Conservation (phyloP, 768 basidiomycete genomes). For the Hortiboletus campestris region DNA sequence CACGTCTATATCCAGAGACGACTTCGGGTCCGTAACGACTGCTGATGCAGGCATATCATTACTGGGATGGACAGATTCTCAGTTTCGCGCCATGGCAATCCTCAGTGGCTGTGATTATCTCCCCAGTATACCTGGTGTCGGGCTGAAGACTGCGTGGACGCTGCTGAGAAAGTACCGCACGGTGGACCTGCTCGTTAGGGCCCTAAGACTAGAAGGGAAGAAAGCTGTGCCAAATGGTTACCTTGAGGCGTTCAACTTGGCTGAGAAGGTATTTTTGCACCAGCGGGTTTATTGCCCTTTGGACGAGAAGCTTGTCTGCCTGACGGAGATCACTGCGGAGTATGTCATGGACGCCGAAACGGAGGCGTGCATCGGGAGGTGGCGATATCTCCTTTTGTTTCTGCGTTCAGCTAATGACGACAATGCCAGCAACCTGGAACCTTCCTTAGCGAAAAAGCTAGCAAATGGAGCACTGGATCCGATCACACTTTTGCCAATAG, state of each 20-base stretch:
- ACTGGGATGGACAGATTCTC: constrained; percentile 82
- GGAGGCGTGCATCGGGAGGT: constrained; percentile 77
- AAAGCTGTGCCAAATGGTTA: constrained; percentile 78
- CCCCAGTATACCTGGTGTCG: constrained; percentile 85
- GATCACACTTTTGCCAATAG: constrained; percentile 61
- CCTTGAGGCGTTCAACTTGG: constrained; percentile 67
- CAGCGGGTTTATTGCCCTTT: constrained; percentile 89
- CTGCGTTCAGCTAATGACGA: constrained; percentile 9
- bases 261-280: constrained; percentile 90
- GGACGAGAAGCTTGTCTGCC: constrained; percentile 60
- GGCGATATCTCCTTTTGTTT: constrained; percentile 3
- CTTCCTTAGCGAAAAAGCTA: constrained; percentile 59
- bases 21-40: constrained; percentile 61
- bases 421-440: constrained; percentile 56
- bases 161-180: constrained; percentile 84
- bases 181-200: constrained; percentile 77
- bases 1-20: constrained; percentile 59
- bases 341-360: constrained; percentile 53
- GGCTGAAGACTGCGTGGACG: constrained; percentile 88
- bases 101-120: constrained; percentile 93
- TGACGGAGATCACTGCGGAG: constrained; percentile 58
- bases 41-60: constrained; percentile 66
- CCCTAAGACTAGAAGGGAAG: constrained; percentile 78
- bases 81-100: constrained; percentile 93
- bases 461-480: constrained; percentile 74